phyloP scores from a whole-genome alignment of 805 yeast species.

The Zygotorulaspora danielsina region DNA sequence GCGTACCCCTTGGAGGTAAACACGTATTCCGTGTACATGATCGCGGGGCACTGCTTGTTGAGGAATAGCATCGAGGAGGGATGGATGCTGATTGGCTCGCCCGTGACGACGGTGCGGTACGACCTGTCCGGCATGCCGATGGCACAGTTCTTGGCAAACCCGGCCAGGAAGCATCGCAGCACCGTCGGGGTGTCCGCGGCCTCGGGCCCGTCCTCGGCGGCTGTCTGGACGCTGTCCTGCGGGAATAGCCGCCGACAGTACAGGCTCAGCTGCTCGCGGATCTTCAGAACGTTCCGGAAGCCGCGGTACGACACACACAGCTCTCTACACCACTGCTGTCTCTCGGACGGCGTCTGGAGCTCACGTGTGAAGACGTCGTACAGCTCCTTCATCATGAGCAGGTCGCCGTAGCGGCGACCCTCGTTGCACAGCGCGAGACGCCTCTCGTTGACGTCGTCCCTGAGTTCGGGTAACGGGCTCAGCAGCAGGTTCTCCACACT shows the following conservation, averaged over 20 bases:
- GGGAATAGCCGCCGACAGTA: constrained; percentile 21
- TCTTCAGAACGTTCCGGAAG: constrained; percentile 68
- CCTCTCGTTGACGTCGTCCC: constrained; percentile 80
- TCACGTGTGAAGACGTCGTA: constrained; percentile 47
- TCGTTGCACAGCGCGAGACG: constrained; percentile 64
- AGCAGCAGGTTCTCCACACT: constrained; percentile 85
- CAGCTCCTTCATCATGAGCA: constrained; percentile 75
- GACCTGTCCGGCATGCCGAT: constrained; percentile 93
- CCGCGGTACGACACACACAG: constrained; percentile 74
- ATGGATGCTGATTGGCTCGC: constrained; percentile 82
- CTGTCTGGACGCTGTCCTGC: constrained; percentile 7
- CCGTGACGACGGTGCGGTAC: constrained; percentile 76
- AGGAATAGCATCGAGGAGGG: constrained; percentile 80
- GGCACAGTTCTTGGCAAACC: constrained; percentile 86
- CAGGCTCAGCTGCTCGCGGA: constrained; percentile 61
- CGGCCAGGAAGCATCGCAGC: constrained; percentile 74
- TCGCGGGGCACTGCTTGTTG: constrained; percentile 75
- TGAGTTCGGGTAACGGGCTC: constrained; percentile 70
- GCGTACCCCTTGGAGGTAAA: constrained; percentile 92
- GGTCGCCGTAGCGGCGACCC: constrained; percentile 77
- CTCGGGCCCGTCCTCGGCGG: constrained; percentile 22
- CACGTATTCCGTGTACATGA: constrained; percentile 92
- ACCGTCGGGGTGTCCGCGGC: constrained; percentile 42
- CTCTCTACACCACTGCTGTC: constrained; percentile 78
- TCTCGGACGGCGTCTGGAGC: constrained; percentile 40